Percentiles rank a stretch among this genome's conserved stretches.
phyloP scores from a whole-genome alignment of 176 grass and related monocot species.

The Phyllostachys edulis region DNA sequence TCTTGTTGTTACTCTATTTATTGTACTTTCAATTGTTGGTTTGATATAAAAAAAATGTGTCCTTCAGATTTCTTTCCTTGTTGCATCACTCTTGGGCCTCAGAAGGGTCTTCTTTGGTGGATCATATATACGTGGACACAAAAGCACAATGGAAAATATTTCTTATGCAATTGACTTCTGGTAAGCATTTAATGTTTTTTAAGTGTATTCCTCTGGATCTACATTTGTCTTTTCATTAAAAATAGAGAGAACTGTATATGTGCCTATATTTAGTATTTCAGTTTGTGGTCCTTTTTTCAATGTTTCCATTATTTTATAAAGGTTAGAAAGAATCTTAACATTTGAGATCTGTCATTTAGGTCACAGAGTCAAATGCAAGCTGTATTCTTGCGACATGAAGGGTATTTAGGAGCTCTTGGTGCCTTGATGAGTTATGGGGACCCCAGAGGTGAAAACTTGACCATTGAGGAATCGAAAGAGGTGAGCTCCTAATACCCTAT shows the following conservation, averaged over 20 bases:
- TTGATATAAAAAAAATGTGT: conserved; percentile 12
- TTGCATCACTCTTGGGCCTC: conserved; percentile 86
- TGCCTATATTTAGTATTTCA: conserved; percentile 7
- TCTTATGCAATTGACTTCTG: conserved; percentile 94
- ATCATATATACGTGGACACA: conserved; percentile 95
- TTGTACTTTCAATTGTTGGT: not conserved
- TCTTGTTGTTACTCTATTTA: conserved; percentile 10
- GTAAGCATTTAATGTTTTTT: conserved; percentile 40
- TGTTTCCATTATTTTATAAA: conserved; percentile 21
- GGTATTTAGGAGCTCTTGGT: conserved; percentile 93
- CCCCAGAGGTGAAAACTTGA: conserved; percentile 41
- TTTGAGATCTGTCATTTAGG: conserved; percentile 59
- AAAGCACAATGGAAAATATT: conserved; percentile 95
- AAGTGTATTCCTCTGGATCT: not conserved
- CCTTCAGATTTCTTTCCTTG: conserved; percentile 88
- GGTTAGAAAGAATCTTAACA: conserved; percentile 20
- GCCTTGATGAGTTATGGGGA: conserved; percentile 83
- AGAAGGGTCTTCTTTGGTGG: conserved; percentile 93
- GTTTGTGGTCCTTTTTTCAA: not conserved
- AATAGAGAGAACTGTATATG: not conserved
- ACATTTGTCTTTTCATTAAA: not conserved
- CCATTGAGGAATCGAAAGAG: conserved; percentile 37
- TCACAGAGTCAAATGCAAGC: conserved; percentile 97
- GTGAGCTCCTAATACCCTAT: conserved; percentile 24
- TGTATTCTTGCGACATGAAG: conserved; percentile 88